phyloP scores from a whole-genome alignment of 805 yeast genomes.

The Candida krabiensis region DNA sequence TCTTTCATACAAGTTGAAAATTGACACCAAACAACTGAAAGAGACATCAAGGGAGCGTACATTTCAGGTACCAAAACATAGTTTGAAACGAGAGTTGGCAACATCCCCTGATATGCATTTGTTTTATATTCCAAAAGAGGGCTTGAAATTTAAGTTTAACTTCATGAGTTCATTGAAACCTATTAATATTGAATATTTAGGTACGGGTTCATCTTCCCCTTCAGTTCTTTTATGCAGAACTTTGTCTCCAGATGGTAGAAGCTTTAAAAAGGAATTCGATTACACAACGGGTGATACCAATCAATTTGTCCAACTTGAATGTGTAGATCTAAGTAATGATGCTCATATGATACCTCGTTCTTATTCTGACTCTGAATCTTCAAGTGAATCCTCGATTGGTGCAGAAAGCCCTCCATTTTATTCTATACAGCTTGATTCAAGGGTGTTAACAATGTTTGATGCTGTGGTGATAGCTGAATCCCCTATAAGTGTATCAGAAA shows the following conservation, averaged over 20 bases:
- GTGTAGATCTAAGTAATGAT: conserved; percentile 45
- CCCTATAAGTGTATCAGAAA: conserved; percentile 12
- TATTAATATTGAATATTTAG: conserved; percentile 23
- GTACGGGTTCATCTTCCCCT: conserved; percentile 21
- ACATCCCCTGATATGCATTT: conserved; percentile 34
- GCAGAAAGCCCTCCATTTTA: conserved; percentile 49
- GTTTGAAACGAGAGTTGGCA: conserved; percentile 13
- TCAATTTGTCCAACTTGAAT: conserved; percentile 40
- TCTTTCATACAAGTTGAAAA: conserved; percentile 27
- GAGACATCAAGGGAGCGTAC: conserved; percentile 31
- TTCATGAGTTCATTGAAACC: conserved; percentile 33
- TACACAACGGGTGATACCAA: conserved; percentile 38
- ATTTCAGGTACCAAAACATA: conserved; percentile 27
- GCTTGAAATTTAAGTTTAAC: conserved; percentile 27
- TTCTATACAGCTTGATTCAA: conserved; percentile 42
- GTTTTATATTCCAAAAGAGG: conserved; percentile 34
- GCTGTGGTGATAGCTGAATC: conserved; percentile 49
- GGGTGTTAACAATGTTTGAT: conserved; percentile 44
- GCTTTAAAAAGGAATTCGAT: conserved; percentile 32
- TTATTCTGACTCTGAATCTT: conserved; percentile 28
- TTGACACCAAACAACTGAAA: conserved; percentile 33
- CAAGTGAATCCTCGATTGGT: conserved; percentile 58
- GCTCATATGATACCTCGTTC: conserved; percentile 54
- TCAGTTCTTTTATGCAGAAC: conserved; percentile 33
- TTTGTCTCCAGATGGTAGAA: conserved; percentile 13